Base-by-base conservation (phyloP, 225 moss, liverwort and hornwort genomes). In the Asterella californica region DNA sequence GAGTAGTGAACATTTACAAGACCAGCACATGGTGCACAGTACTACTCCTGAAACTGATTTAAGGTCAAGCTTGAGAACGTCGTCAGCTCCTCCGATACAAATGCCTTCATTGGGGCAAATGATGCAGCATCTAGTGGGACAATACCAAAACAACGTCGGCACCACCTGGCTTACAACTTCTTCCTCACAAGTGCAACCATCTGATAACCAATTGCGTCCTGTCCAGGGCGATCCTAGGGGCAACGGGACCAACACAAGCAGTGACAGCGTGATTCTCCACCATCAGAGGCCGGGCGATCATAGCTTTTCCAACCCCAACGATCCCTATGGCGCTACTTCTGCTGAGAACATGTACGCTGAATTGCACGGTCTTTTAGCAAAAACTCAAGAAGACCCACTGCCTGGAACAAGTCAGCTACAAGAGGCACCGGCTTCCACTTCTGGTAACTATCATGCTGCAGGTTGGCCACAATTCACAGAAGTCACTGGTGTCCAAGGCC, bases 321-420 rank as follows among this genome's bases (percentile, higher is more conserved):
- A 59, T 55, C 54, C 32, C 0, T 57, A 55, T 30, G 57, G 34
- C 22, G 10, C 24, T 18, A 47, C 77, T 25, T 69, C 78, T 34
- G 79, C 77, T 30, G 79, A 83, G 19, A 75, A 84, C 48, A 83
- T 87, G 81, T 87, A 82, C 63, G 72, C 79, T 49, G 87, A 87
- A 62, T 77, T 84, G 61, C 82, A 87, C 53, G 83, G 81, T 10
- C 76, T 87, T 12, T 57, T 87, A 42, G 55, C 79, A 9, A 87
- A 79, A 72, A 79, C 30, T 49, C 78, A 34, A 25, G 75, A 34
- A 18, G 75, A 83, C 15, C 19, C 71, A 37, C 47, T 76, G 73
- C 37, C 76, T 34, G 62, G 46, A 52, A 42, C 77, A 9, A 8
- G 24, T 15, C 77, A 65, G 62, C 47, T 48, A 14, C 77, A 38